Conservation (phyloP, 2,329 filamentous ascomycete species). For the Cladophialophora yegresii region DNA sequence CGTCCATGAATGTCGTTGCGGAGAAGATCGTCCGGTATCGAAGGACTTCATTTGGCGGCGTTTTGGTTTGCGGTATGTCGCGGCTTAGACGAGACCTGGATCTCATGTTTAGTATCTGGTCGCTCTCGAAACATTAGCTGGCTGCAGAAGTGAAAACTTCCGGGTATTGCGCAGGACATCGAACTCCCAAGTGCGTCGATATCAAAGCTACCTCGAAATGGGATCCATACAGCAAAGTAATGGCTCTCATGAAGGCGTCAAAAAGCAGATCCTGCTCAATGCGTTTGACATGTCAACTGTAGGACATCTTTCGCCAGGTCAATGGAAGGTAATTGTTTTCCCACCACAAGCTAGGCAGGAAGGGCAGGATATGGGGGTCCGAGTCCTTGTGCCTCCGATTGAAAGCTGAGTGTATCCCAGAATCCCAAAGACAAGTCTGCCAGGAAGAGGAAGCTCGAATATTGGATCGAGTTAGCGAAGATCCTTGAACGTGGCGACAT, state of each 20-base stretch:
- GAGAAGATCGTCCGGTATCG: conserved; percentile 4
- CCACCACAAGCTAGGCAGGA: not conserved
- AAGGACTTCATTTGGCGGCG: not conserved
- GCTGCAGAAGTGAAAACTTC: not conserved
- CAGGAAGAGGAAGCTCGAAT: conserved; percentile 57
- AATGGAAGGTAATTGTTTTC: conserved; percentile 60
- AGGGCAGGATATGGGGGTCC: not conserved
- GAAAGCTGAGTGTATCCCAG: conserved; percentile 39
- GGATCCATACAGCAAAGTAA: conserved; percentile 35
- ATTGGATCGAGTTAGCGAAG: conserved; percentile 60
- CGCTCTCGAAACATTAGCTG: not conserved
- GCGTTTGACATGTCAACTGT: conserved; percentile 68
- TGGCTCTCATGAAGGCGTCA: conserved; percentile 35
- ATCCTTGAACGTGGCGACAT: conserved; percentile 59
- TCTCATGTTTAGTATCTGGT: not conserved
- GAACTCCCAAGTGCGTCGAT: not conserved
- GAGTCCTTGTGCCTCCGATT: not conserved
- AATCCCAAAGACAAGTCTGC: conserved; percentile 63
- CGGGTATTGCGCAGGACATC: not conserved
- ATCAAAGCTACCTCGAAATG: conserved; percentile 15
- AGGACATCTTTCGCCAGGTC: conserved; percentile 65
- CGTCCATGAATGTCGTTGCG: not conserved
- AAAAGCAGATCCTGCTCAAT: conserved; percentile 63
- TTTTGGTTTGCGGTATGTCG: not conserved
- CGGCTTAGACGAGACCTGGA: not conserved